A percentile compares a stretch with the other conserved stretches of the same genome.
Evolutionary conservation across 1,284 basidiomycete genomes (phyloP).

Genomic region (Tetrapyrgos nigripes): DNA sequence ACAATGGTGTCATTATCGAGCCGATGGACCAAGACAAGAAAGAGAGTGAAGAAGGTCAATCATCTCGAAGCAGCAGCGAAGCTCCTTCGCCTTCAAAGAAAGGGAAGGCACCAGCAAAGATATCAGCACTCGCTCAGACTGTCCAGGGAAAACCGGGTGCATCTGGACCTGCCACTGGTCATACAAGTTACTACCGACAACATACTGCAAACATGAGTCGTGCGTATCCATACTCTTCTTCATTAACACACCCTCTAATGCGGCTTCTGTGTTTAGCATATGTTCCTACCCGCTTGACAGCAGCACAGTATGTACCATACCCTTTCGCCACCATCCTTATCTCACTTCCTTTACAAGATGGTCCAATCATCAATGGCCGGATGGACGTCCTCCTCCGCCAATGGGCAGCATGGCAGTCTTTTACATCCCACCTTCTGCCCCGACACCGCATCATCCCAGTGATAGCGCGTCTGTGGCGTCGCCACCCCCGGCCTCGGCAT

Average conservation of each 20-base stretch:
- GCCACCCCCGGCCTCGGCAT: not conserved
- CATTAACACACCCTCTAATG: slow-evolving; percentile 13
- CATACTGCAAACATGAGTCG: slow-evolving; percentile 49
- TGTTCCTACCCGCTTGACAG: slow-evolving; percentile 40
- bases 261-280: slow-evolving; percentile 30
- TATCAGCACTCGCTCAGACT: slow-evolving; percentile 29
- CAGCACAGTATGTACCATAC: slow-evolving; percentile 40
- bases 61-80: slow-evolving; percentile 56
- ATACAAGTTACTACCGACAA: slow-evolving; percentile 67
- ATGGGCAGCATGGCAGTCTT: slow-evolving; percentile 42
- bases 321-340: slow-evolving; percentile 60
- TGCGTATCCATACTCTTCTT: slow-evolving; percentile 24
- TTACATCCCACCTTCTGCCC: slow-evolving; percentile 34
- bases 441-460: slow-evolving; percentile 42
- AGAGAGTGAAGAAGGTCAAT: slow-evolving; percentile 42
- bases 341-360: slow-evolving; percentile 43
- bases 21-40: slow-evolving; percentile 44
- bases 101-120: slow-evolving; percentile 41
- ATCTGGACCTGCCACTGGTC: slow-evolving; percentile 37
- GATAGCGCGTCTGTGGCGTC: not conserved
- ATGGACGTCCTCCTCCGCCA: slow-evolving; percentile 35
- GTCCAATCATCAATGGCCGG: slow-evolving; percentile 43
- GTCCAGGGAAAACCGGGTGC: slow-evolving; percentile 34
- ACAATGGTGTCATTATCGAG: slow-evolving; percentile 72
- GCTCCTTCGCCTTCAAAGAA: slow-evolving; percentile 55